Evolutionary conservation across 2,329 filamentous ascomycete species (phyloP).

Genomic region (Penicillium crustosum): DNA sequence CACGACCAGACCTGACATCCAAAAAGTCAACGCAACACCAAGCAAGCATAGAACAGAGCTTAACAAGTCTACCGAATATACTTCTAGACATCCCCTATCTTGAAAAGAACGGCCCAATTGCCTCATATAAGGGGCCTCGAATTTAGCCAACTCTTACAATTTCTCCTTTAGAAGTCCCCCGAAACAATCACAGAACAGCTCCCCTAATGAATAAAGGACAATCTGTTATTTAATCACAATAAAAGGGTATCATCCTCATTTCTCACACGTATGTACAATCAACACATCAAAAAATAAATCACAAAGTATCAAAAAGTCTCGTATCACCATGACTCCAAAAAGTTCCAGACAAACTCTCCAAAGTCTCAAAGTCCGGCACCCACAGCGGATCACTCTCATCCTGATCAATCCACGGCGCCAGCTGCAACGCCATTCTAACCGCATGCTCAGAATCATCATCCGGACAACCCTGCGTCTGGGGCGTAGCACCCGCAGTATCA

Average conservation of each 20-base stretch:
- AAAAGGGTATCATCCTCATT: not conserved
- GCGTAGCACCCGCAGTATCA: constrained; percentile 7
- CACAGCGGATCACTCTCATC: constrained; percentile 37
- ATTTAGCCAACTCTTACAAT: not conserved
- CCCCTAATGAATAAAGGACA: too few species aligned
- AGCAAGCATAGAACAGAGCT: not conserved
- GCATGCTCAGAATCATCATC: constrained; percentile 33
- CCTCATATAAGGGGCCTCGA: not conserved
- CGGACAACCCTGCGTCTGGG: constrained; percentile 14
- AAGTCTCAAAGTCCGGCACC: constrained; percentile 43
- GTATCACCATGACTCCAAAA: constrained; percentile 33
- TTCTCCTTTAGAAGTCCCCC: not conserved
- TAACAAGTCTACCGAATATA: not conserved
- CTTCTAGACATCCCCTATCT: not conserved
- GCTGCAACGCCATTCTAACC: constrained; percentile 40
- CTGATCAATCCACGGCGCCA: constrained; percentile 44
- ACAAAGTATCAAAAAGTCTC: constrained; percentile 32
- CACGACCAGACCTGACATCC: too few species aligned
- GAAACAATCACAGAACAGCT: too few species aligned
- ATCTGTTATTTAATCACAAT: not conserved
- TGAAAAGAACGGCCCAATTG: not conserved
- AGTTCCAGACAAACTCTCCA: constrained; percentile 33
- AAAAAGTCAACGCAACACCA: not conserved
- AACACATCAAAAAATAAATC: not conserved
- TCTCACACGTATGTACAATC: not conserved